Evolutionary conservation across 2,329 filamentous ascomycete species (phyloP).

Genomic region (Daldinia sp.): DNA sequence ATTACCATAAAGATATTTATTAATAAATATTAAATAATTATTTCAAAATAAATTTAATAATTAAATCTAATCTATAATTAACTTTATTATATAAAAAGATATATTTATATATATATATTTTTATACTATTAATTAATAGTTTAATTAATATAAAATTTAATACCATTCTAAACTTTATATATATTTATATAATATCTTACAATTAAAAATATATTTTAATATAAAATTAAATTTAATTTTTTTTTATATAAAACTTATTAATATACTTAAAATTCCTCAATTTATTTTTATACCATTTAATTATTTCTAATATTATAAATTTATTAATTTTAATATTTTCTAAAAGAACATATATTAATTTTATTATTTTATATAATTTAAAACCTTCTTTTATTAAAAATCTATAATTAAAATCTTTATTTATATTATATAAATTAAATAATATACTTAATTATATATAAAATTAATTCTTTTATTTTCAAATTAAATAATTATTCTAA

Average conservation of each 20-base stretch:
- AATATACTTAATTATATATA: background rate
- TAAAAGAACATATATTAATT: background rate
- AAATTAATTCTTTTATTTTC: background rate
- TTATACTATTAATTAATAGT: background rate
- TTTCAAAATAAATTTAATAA: background rate
- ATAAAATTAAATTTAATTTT: background rate
- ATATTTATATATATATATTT: slow-evolving; percentile 1
- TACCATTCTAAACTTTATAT: background rate
- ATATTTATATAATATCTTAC: too few species aligned
- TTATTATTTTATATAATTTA: background rate
- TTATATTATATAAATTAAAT: background rate
- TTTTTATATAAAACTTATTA: background rate
- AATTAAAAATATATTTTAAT: background rate
- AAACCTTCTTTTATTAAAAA: background rate
- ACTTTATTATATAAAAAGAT: background rate
- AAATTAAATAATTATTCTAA: background rate
- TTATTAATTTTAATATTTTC: background rate
- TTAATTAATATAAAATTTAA: background rate
- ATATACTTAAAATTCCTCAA: background rate
- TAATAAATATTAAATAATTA: background rate
- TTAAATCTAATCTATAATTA: background rate
- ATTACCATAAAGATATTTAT: background rate
- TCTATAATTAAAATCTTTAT: background rate
- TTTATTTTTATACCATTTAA: background rate
- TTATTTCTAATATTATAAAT: background rate